These are phyloP conservation scores for Sphaerulina vaccinii DNA, from an alignment of 2,329 filamentous ascomycete genomes.

Conservation along the genomic window DNA sequence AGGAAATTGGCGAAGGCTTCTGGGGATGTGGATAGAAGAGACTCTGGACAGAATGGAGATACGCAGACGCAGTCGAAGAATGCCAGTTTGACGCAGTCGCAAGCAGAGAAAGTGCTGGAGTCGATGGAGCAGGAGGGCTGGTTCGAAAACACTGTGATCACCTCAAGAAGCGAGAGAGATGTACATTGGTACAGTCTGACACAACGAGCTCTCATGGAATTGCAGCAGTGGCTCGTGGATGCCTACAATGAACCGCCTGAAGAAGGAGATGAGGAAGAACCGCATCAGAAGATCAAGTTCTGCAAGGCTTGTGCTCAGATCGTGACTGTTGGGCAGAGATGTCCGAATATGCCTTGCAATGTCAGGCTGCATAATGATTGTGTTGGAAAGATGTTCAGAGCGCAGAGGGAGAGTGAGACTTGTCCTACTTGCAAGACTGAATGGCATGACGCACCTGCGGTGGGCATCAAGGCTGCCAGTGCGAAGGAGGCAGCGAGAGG, in stretches of 20 bases:
- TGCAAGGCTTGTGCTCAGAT: slow-evolving; percentile 89
- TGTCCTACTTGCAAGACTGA: slow-evolving; percentile 61
- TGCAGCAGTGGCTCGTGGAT: slow-evolving; percentile 78
- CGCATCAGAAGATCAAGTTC: slow-evolving; percentile 73
- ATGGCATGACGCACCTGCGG: slow-evolving; percentile 53
- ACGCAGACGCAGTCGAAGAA: slow-evolving; percentile 22
- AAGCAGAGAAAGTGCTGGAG: slow-evolving; percentile 71
- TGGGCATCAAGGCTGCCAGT: slow-evolving; percentile 52
- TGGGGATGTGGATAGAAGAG: slow-evolving; percentile 33
- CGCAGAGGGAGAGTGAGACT: slow-evolving; percentile 54
- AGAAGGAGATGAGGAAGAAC: slow-evolving; percentile 46
- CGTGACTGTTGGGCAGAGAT: slow-evolving; percentile 80
- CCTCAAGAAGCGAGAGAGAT: slow-evolving; percentile 4
- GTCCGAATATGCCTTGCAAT: slow-evolving; percentile 64
- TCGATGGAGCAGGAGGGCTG: slow-evolving; percentile 76
- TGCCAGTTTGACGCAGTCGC: slow-evolving; percentile 65
- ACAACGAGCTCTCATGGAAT: slow-evolving; percentile 77
- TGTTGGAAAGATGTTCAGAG: slow-evolving; percentile 69
- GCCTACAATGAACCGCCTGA: slow-evolving; percentile 78
- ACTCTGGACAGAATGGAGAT: slow-evolving; percentile 23
- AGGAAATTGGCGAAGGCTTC: slow-evolving; percentile 60
- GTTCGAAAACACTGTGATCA: slow-evolving; percentile 67
- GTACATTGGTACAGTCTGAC: slow-evolving; percentile 73
- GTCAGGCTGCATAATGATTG: slow-evolving; percentile 77
- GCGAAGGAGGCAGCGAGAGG: slow-evolving; percentile 1